A percentile compares a stretch with the other conserved stretches of the same genome.
Evolutionary conservation across 164 flowering plant genomes (phyloP).

Genomic region (Euptelea pleiosperma): DNA sequence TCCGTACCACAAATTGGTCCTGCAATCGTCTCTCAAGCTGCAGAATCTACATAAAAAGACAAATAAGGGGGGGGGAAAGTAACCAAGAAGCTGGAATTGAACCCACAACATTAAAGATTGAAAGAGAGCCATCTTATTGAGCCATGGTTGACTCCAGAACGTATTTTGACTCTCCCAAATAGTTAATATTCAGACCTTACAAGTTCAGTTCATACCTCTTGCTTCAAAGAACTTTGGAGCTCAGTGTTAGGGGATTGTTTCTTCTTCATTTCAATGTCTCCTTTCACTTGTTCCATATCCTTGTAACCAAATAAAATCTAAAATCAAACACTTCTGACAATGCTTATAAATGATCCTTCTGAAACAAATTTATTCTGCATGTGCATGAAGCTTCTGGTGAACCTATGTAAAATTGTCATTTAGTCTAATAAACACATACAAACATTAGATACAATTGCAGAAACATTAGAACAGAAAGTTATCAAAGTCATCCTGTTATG

Average conservation of each 20-base stretch:
- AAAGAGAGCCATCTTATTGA: no score
- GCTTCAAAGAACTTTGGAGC: conserved; percentile 56
- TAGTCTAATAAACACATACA: no score
- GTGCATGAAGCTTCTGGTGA: no score
- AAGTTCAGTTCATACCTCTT: conserved; percentile 59
- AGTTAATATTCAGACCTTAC: neutral
- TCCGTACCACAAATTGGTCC: conserved; percentile 50
- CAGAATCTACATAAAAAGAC: conserved; percentile 42
- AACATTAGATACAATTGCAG: no score
- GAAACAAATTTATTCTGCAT: no score
- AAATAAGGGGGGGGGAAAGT: neutral
- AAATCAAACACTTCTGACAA: conserved; percentile 9
- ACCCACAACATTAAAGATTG: no score
- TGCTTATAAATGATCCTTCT: neutral
- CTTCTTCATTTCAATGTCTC: conserved; percentile 24
- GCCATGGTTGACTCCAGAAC: no score
- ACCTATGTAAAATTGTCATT: no score
- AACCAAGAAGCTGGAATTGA: conserved; percentile 1
- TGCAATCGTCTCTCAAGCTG: conserved; percentile 58
- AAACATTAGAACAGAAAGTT: no score
- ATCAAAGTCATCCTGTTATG: no score
- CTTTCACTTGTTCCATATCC: conserved; percentile 41
- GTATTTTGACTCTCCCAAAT: neutral
- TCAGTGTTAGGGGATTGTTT: conserved; percentile 36
- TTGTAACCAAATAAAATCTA: conserved; percentile 24